phyloP scores from a whole-genome alignment of 2,329 filamentous ascomycete species.

The Nothophoma quercina region DNA sequence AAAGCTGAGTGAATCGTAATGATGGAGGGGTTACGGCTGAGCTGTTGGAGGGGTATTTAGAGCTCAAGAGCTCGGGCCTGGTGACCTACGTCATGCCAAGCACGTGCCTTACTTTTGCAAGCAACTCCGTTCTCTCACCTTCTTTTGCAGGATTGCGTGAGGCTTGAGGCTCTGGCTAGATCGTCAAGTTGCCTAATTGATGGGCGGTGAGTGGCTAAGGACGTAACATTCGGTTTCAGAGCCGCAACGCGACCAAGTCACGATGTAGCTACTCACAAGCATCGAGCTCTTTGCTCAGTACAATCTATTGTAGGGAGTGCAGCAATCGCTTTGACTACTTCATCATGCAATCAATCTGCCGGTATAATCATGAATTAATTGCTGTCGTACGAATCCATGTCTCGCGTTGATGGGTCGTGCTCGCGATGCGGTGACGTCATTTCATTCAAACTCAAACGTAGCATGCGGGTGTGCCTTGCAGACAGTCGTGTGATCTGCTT shows the following conservation, averaged over 20 bases:
- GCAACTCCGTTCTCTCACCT: conserved; percentile 16
- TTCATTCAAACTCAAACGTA: conserved; percentile 23
- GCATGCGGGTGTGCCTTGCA: conserved; percentile 49
- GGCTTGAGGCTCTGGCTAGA: conserved; percentile 29
- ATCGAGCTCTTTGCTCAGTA: neutral
- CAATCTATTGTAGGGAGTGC: neutral
- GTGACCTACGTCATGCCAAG: conserved; percentile 47
- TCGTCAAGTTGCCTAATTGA: conserved; percentile 4
- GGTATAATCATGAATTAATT: neutral
- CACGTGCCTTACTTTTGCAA: conserved; percentile 6
- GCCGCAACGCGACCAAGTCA: conserved; percentile 1
- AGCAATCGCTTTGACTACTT: conserved; percentile 19
- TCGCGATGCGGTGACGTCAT: conserved; percentile 37
- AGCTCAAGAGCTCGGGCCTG: conserved; percentile 33
- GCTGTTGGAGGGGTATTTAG: conserved; percentile 47
- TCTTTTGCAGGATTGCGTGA: conserved; percentile 18
- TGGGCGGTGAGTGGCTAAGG: conserved; percentile 8
- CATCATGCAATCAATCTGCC: conserved; percentile 5
- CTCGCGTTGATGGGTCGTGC: neutral
- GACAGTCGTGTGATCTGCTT: conserved; percentile 33
- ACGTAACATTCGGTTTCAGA: conserved; percentile 1
- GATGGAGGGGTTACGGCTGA: conserved; percentile 27
- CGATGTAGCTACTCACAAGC: neutral
- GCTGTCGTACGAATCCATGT: neutral
- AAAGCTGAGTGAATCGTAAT: conserved; percentile 14